Percentiles rank a stretch among this genome's conserved stretches.
phyloP scores from a whole-genome alignment of 2,329 filamentous ascomycete species.

The Didymella lethalis region DNA sequence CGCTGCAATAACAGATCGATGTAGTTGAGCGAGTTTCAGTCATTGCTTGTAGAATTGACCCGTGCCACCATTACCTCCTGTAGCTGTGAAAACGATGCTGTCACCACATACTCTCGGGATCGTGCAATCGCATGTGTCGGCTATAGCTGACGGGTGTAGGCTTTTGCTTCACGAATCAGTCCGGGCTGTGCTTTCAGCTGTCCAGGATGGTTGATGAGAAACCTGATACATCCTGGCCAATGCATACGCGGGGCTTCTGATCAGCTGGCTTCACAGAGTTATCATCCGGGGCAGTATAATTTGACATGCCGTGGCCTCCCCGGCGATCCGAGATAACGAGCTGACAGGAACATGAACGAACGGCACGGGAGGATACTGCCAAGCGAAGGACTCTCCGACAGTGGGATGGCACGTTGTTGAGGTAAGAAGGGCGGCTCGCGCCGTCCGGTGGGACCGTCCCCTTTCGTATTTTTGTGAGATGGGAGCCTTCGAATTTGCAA shows the following conservation, averaged over 20 bases:
- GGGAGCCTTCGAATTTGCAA: not conserved
- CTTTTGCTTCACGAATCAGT: not conserved
- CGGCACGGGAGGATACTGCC: not conserved
- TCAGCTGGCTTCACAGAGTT: not conserved
- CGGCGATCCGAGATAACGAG: not conserved
- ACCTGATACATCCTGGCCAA: conserved; percentile 4
- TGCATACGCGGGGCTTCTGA: conserved; percentile 1
- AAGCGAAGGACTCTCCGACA: conserved; percentile 19
- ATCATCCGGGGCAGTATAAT: not conserved
- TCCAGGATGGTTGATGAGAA: conserved; percentile 1
- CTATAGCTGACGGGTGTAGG: not conserved
- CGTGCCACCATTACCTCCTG: not conserved
- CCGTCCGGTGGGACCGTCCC: conserved; percentile 24
- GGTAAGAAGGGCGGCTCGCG: conserved; percentile 22
- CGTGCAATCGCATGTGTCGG: too few species aligned
- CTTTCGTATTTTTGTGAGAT: conserved; percentile 15
- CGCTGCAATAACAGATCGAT: not conserved
- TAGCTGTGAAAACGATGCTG: not conserved
- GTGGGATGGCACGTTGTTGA: conserved; percentile 17
- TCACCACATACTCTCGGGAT: not conserved
- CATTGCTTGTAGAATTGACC: not conserved
- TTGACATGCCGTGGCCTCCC: not conserved
- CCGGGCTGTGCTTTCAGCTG: not conserved
- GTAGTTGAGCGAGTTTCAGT: not conserved
- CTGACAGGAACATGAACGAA: not conserved